Base-by-base conservation (phyloP, 169 alveolate species). In the Plasmodium gaboni region DNA sequence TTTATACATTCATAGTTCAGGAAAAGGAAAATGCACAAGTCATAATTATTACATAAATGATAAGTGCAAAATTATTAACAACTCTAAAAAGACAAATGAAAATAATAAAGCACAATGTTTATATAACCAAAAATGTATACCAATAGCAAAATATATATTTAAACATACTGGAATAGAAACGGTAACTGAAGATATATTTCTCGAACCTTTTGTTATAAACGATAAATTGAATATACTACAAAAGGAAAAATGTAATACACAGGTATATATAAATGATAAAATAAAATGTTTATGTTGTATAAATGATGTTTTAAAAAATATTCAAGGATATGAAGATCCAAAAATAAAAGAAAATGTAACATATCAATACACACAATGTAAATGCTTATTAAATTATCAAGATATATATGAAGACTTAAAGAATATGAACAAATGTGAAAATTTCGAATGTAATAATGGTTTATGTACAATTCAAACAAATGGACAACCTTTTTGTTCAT, bases 401-500 rank as follows among this genome's bases (percentile, higher is more conserved):
- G 61, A 48, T 38, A 46, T 48, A 38, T 5, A 63, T 17, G 76
- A 50, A 28, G 53, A 48, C 26, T n/a, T n/a, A 42, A 28, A 64
- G 5, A 26, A 4, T 32, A 19, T 48, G 15, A 57, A 65, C 26
- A 78, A 78, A 64, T 78, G 89, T n/a, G 69, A 78, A 64, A 65
- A 51, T 60, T 78, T 78, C 55, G 67, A 19, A 15, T 78, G 89
- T 44, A 53, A 22, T 7, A 63, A 15, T 13, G 78, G 89, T 13
- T 51, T 78, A 2, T 78, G 89, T 57, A 65, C 89, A 46, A 59
- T 51, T 60, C 74, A 42, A 22, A 24, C 38, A 70, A 70, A 65
- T 65, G 89, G 89, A 78, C 63, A 78, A 22, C 89, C 89, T 13
- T 22, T 64, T 60, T 78, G 89, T 59, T 78, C 89, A 38, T 78